Evolutionary conservation across 2,329 filamentous ascomycete species (phyloP), one percentile per base, ranked within the genome.

Genomic region (Exophiala dermatitidis): DNA sequence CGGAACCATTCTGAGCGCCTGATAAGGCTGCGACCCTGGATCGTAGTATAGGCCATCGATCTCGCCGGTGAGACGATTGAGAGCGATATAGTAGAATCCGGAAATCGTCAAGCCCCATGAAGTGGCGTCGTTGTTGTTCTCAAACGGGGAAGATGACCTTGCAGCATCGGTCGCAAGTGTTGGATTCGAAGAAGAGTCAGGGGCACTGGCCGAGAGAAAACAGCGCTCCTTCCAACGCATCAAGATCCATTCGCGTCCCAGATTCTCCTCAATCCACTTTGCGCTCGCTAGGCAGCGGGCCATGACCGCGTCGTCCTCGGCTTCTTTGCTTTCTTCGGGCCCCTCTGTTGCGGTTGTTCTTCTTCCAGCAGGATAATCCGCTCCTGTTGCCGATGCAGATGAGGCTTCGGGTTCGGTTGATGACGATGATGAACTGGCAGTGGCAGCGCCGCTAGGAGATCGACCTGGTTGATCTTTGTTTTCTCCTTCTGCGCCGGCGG

Each of bases 161-260:
- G 19, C 19, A 19, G 19, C 19, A 19, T 19, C 19, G 8, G 52
- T 53, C 32, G 55, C 53, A 10, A 46, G 38, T 19, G 34, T 46
- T 19, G 52, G 2, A 41, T 38, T 41, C 9, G 52, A 40, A n/a
- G 54, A 33, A 4, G 54, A 46, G 28, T 4, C n/a, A 28, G 12
- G n/a, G 12, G 31, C 52, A 26, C 43, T n/a, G 19, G 52, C 40
- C 9, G 45, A 50, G 56, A 77, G 71, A 62, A 76, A 76, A 55
- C 72, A 76, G 53, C 70, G 69, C 67, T 77, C 74, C 65, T 77
- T 77, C 74, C 74, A 77, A 56, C 74, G 66, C 74, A 77, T 77
- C 59, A 77, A 59, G 45, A 77, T 73, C 73, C 73, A 76, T 29
- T 71, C 69, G 52, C 68, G 66, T 12, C 66, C 67, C 41, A 62